A percentile compares a stretch with the other conserved stretches of the same genome.
phyloP scores from a whole-genome alignment of 208 protist species.

The Leishmania martiniquensis region DNA sequence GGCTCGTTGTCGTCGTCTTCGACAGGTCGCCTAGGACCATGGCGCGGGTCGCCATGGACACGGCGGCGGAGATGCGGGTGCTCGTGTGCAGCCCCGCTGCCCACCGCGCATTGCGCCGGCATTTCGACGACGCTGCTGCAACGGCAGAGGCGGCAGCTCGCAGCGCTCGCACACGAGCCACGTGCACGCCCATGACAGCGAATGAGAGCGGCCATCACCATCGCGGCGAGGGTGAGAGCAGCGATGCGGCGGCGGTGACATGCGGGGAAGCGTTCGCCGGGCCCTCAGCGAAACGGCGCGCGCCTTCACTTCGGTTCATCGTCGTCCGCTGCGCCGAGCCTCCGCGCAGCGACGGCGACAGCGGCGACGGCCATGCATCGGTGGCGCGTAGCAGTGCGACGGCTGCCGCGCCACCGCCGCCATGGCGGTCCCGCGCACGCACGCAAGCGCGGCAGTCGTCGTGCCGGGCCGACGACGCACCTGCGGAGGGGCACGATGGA shows the following conservation, averaged over 20 bases:
- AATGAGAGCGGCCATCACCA: background rate
- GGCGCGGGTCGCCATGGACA: constrained; percentile 33
- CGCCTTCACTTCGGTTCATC: constrained; percentile 15
- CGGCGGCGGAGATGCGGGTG: constrained; percentile 29
- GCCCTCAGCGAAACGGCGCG: background rate
- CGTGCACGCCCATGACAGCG: background rate
- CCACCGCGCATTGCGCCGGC: constrained; percentile 27
- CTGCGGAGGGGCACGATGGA: background rate
- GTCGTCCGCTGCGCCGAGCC: constrained; percentile 18
- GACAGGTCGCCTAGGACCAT: constrained; percentile 35
- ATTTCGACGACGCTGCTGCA: constrained; percentile 18
- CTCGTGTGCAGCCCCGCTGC: constrained; percentile 58
- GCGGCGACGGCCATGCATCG: background rate
- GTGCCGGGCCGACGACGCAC: background rate
- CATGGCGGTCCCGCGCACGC: background rate
- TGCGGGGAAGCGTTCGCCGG: background rate
- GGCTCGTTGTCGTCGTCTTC: constrained; percentile 48
- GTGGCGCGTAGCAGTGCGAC: background rate
- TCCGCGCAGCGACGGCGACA: constrained; percentile 2
- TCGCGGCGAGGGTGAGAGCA: background rate
- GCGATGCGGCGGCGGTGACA: background rate
- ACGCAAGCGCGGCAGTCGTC: background rate
- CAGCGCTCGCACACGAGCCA: constrained; percentile 6
- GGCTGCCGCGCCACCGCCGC: background rate
- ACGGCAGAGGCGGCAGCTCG: background rate